phyloP scores from a whole-genome alignment of 768 basidiomycete species.

The Tylopilus intermedius region DNA sequence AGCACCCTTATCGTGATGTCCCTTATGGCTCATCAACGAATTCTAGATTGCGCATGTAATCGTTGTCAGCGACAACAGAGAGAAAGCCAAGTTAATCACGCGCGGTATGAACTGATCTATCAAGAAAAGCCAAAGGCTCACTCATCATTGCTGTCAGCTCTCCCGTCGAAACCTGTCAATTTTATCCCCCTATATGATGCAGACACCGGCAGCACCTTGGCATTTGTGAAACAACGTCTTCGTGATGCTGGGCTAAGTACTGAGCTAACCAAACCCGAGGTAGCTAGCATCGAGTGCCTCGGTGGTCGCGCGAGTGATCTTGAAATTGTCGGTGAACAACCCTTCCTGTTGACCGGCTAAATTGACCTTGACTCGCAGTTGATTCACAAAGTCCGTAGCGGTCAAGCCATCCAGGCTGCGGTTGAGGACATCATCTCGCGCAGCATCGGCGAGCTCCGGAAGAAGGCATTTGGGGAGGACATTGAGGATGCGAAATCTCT shows the following conservation, averaged over 20 bases:
- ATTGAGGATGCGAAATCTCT: conserved; percentile 78
- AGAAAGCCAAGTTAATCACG: conserved; percentile 78
- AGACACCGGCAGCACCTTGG: conserved; percentile 70
- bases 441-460: conserved; percentile 77
- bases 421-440: conserved; percentile 86
- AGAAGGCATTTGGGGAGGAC: conserved; percentile 92
- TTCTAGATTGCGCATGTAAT: conserved; percentile 84
- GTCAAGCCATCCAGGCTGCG: conserved; percentile 68
- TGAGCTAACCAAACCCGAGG: conserved; percentile 53
- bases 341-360: background rate
- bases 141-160: conserved; percentile 40
- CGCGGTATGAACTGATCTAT: conserved; percentile 46
- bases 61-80: conserved; percentile 84
- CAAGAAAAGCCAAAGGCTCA: background rate
- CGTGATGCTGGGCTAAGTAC: conserved; percentile 49
- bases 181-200: conserved; percentile 82
- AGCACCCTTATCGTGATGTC: conserved; percentile 5
- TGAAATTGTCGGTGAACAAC: conserved; percentile 55
- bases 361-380: conserved; percentile 41
- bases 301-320: conserved; percentile 92
- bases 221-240: conserved; percentile 78
- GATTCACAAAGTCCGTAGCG: conserved; percentile 78
- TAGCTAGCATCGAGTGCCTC: conserved; percentile 59
- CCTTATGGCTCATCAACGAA: background rate
- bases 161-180: conserved; percentile 80